A percentile compares a stretch with the other conserved stretches of the same genome.
Conservation (phyloP, 345 rosid genomes). For the Corymbia maculata region DNA sequence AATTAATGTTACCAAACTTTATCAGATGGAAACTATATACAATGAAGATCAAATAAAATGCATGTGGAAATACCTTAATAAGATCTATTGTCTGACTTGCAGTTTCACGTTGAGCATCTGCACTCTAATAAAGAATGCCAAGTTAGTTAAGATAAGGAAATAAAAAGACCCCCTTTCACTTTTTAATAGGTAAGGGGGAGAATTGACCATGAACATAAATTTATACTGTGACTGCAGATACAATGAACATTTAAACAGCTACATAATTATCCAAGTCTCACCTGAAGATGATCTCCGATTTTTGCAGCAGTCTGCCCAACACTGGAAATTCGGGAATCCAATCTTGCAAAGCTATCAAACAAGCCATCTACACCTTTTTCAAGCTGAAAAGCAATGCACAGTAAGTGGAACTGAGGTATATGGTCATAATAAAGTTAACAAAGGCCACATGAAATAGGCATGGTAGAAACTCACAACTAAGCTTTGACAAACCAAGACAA, state of each 20-base stretch:
- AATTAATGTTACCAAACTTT: not conserved
- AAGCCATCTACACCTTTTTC: slow-evolving; percentile 94
- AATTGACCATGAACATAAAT: not conserved
- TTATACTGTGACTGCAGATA: not conserved
- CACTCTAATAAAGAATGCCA: slow-evolving; percentile 52
- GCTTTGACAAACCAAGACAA: not conserved
- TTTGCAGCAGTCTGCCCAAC: slow-evolving; percentile 99
- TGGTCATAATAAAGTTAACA: not conserved
- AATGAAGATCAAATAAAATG: not conserved
- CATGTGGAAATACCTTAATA: slow-evolving; percentile 54
- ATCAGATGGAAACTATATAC: not conserved
- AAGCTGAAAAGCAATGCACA: slow-evolving; percentile 32
- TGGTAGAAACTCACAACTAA: not conserved
- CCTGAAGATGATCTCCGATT: slow-evolving; percentile 99
- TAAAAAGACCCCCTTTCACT: not conserved
- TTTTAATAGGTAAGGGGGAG: not conserved
- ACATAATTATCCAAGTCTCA: slow-evolving; percentile 6
- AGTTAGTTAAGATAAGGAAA: not conserved
- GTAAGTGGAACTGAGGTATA: not conserved
- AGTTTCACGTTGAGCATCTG: slow-evolving; percentile 98
- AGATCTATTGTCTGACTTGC: slow-evolving; percentile 98
- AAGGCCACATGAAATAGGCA: not conserved
- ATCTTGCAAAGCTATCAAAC: slow-evolving; percentile 85
- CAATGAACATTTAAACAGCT: not conserved
- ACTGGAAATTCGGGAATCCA: slow-evolving; percentile 91